Conservation (phyloP, 306 rosid species). For the Amphicarpaea edgeworthii region DNA sequence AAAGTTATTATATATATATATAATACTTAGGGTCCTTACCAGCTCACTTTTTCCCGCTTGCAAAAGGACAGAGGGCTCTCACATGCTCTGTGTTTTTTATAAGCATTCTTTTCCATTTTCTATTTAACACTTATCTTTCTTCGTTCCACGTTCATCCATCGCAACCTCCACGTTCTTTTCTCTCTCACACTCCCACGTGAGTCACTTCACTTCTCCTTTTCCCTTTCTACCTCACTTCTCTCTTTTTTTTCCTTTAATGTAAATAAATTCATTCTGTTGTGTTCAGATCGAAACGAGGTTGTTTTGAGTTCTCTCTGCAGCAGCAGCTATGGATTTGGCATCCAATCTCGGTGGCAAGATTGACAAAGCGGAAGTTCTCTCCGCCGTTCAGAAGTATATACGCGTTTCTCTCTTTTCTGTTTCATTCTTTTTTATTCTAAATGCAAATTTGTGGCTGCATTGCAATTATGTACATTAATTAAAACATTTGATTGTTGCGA, state of each 20-base stretch:
- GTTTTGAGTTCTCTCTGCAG: neutral
- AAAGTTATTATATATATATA: too few relatives aligned
- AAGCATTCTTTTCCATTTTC: too few relatives aligned
- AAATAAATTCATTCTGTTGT: neutral
- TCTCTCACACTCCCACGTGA: neutral
- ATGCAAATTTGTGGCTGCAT: neutral
- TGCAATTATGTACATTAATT: neutral
- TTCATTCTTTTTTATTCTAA: neutral
- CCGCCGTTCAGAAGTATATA: slow-evolving; percentile 79
- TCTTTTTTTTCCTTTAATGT: neutral
- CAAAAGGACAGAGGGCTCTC: too few relatives aligned
- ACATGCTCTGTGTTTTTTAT: too few relatives aligned
- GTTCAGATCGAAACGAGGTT: slow-evolving; percentile 33
- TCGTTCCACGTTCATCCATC: too few relatives aligned
- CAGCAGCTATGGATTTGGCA: slow-evolving; percentile 81
- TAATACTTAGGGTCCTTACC: too few relatives aligned
- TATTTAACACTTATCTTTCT: too few relatives aligned
- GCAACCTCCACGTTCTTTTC: neutral
- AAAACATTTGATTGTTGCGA: too few relatives aligned
- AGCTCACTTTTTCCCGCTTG: too few relatives aligned
- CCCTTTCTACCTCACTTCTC: neutral
- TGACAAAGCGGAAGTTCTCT: slow-evolving; percentile 69
- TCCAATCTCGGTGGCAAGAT: slow-evolving; percentile 89
- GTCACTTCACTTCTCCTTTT: neutral
- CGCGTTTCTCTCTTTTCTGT: neutral